A percentile compares a stretch with the other conserved stretches of the same genome.
Conservation (phyloP, 441 rosid genomes). For the Flueggea neowawraea region DNA sequence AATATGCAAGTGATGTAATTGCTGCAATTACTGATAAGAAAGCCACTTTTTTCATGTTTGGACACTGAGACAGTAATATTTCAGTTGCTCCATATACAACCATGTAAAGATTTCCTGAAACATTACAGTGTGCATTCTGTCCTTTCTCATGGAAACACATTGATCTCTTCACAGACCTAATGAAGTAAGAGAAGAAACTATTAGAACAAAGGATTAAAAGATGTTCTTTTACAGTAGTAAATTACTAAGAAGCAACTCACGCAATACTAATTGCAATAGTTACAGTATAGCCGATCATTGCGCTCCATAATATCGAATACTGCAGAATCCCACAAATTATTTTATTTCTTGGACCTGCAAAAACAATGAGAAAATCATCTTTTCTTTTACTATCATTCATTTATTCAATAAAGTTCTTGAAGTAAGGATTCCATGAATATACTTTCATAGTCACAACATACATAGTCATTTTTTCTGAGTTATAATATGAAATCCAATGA, state of each 20-base stretch:
- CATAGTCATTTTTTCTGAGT: no score
- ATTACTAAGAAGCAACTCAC: conserved; percentile 13
- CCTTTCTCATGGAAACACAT: conserved; percentile 21
- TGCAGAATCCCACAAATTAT: conserved; percentile 18
- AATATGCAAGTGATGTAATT: conserved; percentile 21
- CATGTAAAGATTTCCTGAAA: conserved; percentile 24
- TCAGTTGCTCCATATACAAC: conserved; percentile 20
- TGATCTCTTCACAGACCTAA: conserved; percentile 25
- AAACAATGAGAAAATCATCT: not conserved
- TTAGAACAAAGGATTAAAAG: no score
- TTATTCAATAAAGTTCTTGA: not conserved
- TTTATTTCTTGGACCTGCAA: conserved; percentile 21
- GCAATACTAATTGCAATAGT: conserved; percentile 22
- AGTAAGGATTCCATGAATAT: no score
- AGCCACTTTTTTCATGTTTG: conserved; percentile 22
- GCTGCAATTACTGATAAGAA: conserved; percentile 23
- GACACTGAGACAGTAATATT: conserved; percentile 26
- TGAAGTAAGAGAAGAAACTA: no score
- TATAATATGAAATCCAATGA: no score
- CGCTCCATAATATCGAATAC: conserved; percentile 21
- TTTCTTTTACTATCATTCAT: not conserved
- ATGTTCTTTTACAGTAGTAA: no score
- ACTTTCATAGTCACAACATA: no score
- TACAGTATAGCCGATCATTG: conserved; percentile 30
- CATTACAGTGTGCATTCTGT: conserved; percentile 7